Conservation (phyloP, 768 basidiomycete species). For the Boletus pseudopeckii region DNA sequence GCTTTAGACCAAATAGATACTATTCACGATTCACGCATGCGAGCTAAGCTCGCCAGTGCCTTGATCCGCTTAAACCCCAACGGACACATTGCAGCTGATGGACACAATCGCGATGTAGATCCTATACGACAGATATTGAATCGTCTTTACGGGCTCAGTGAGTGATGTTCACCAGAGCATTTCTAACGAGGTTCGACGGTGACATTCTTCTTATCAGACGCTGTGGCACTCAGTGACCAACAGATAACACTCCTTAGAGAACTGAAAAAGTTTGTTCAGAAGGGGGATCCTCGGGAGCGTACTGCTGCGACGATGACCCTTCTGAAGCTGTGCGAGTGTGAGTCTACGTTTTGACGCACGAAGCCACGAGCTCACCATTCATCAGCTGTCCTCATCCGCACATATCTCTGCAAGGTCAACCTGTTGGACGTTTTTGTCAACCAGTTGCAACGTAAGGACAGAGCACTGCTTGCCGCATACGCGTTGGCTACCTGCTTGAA, state of each 20-base stretch:
- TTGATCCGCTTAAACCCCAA: conserved; percentile 8
- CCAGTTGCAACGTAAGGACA: conserved; percentile 16
- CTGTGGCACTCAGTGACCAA: background rate
- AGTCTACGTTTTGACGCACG: background rate
- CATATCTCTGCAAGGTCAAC: conserved; percentile 1
- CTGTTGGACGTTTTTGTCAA: conserved; percentile 11
- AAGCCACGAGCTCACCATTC: background rate
- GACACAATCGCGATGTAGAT: background rate
- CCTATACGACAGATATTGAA: conserved; percentile 2
- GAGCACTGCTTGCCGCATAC: conserved; percentile 21
- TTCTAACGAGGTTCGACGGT: background rate
- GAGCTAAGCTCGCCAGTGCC: conserved; percentile 17
- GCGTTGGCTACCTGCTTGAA: conserved; percentile 16
- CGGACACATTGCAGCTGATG: background rate
- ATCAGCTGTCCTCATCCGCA: conserved; percentile 8
- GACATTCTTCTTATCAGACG: conserved; percentile 2
- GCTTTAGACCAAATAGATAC: conserved; percentile 10
- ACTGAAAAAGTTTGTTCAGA: conserved; percentile 2
- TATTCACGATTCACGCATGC: conserved; percentile 4
- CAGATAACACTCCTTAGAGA: conserved; percentile 12
- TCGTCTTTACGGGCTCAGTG: conserved; percentile 17
- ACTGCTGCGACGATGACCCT: conserved; percentile 22
- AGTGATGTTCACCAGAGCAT: background rate
- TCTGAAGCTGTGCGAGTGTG: conserved; percentile 23
- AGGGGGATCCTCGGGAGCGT: conserved; percentile 10